Conservation (phyloP, 768 basidiomycete genomes). For the Mycena vitilis region DNA sequence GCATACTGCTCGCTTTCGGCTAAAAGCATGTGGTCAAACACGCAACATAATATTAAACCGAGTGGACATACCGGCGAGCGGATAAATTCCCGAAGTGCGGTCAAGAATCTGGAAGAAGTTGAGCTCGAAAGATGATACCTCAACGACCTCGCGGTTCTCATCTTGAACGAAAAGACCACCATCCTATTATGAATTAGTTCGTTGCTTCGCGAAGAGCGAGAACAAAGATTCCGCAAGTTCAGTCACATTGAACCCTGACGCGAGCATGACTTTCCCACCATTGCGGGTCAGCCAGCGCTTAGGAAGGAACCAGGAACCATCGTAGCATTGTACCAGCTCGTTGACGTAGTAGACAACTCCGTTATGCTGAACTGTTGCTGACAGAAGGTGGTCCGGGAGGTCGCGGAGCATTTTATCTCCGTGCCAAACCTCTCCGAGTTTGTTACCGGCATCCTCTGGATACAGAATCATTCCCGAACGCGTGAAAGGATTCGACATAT, state of each 20-base stretch:
- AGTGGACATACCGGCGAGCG: not conserved
- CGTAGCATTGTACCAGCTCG: constrained; percentile 37
- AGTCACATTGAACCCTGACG: not conserved
- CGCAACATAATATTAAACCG: not conserved
- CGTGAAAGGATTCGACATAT: constrained; percentile 23
- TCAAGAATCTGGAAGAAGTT: constrained; percentile 18
- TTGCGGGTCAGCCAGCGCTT: constrained; percentile 22
- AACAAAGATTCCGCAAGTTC: not conserved
- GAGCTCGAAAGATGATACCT: constrained; percentile 1
- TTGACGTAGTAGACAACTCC: constrained; percentile 42
- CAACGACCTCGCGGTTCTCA: not conserved
- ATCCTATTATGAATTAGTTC: not conserved
- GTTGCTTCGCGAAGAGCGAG: no score
- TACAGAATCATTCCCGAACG: constrained; percentile 27
- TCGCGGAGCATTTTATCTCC: constrained; percentile 45
- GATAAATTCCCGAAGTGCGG: constrained; percentile 10
- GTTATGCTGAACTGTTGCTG: constrained; percentile 39
- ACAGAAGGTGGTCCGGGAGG: constrained; percentile 41
- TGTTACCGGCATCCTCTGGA: constrained; percentile 39
- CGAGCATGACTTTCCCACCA: constrained; percentile 1
- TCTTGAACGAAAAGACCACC: constrained; percentile 2
- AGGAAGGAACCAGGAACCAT: constrained; percentile 28
- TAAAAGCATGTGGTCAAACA: not conserved
- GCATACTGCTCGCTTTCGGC: constrained; percentile 3
- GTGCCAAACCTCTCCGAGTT: constrained; percentile 43